Evolutionary conservation across 2,329 filamentous ascomycete species (phyloP), one percentile per base, ranked within the genome.

Genomic region (Corniculantispora saksenae): DNA sequence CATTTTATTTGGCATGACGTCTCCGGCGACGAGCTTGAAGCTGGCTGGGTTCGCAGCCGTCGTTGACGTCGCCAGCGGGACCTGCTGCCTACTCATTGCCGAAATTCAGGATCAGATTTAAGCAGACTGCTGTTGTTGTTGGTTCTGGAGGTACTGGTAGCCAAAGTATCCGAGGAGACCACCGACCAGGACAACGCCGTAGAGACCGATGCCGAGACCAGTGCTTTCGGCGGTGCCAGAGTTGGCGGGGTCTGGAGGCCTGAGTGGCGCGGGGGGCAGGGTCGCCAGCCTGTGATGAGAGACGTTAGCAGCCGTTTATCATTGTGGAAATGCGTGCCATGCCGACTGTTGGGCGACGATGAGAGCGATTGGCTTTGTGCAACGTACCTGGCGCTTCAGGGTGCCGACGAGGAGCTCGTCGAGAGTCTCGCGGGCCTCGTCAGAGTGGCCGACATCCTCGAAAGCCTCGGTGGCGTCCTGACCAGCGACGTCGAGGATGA

Each of bases 401-500:
- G 77, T 84, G 70, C 92, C 94, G 70, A 95, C 85, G 61, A 89
- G 80, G 70, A 97, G 83, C 74, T 88, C 87, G 38, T 91, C 89
- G 65, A 99, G 89, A 71, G 97, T 94, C 84, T 98, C 94, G 71
- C 95, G 91, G 71, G 95, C 95, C 85, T 99, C 95, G 80, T 99
- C 95, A 74, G 92, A 96, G 90, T 99, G 95, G 76, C 95, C 95
- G 75, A 99, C 95, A 81, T 99, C 95, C 84, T 99, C 95, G 78
- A 99, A 99, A 68, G 95, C 94, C 83, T 98, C 95, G 73, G 94
- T 97, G 74, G 92, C 91, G 80, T 99, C 95, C 83, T 97, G 94
- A 72, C 95, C 95, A 75, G 86, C 95, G 69, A 98, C 94, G 72
- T 99, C 95, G 72, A 99, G 90, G 69, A 99, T 84, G 72, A 99